Percentiles rank a stretch among this genome's conserved stretches.
phyloP scores from a whole-genome alignment of 768 basidiomycete genomes.

The Lenzites betulinus region DNA sequence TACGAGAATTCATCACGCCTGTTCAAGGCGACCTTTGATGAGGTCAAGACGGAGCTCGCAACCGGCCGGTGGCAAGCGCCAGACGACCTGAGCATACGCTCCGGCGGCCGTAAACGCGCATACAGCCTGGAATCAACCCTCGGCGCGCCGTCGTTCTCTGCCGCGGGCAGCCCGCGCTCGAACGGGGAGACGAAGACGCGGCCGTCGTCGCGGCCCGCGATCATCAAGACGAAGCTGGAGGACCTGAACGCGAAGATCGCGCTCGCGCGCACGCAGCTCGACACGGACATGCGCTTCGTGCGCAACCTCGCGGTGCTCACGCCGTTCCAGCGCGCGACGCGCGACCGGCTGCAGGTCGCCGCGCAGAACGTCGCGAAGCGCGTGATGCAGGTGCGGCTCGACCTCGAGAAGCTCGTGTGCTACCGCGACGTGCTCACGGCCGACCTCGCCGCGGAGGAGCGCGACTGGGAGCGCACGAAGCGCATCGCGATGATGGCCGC shows the following conservation, averaged over 20 bases:
- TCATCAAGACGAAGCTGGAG: constrained; percentile 60
- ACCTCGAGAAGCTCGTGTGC: constrained; percentile 72
- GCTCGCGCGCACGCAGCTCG: constrained; percentile 57
- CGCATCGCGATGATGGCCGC: constrained; percentile 75
- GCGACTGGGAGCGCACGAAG: constrained; percentile 65
- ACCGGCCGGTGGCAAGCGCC: constrained; percentile 43
- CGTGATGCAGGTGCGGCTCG: constrained; percentile 67
- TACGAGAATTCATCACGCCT: constrained; percentile 59
- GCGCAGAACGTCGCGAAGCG: constrained; percentile 65
- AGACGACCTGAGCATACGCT: constrained; percentile 32
- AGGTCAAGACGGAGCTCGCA: constrained; percentile 84
- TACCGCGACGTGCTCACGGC: constrained; percentile 72
- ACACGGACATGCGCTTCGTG: constrained; percentile 67
- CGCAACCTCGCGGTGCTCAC: constrained; percentile 84
- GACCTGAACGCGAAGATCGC: constrained; percentile 64
- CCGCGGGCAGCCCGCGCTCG: constrained; percentile 2
- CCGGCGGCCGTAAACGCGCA: constrained; percentile 33
- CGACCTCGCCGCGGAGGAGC: constrained; percentile 74
- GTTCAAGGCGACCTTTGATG: constrained; percentile 81
- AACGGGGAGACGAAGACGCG: constrained; percentile 26
- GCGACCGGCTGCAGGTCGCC: constrained; percentile 67
- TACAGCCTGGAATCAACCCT: constrained; percentile 35
- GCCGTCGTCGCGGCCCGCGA: constrained; percentile 55
- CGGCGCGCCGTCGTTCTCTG: constrained; percentile 17
- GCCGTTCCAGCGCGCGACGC: constrained; percentile 84